phyloP scores from a whole-genome alignment of 306 rosid species.

The Oemleria cerasiformis region DNA sequence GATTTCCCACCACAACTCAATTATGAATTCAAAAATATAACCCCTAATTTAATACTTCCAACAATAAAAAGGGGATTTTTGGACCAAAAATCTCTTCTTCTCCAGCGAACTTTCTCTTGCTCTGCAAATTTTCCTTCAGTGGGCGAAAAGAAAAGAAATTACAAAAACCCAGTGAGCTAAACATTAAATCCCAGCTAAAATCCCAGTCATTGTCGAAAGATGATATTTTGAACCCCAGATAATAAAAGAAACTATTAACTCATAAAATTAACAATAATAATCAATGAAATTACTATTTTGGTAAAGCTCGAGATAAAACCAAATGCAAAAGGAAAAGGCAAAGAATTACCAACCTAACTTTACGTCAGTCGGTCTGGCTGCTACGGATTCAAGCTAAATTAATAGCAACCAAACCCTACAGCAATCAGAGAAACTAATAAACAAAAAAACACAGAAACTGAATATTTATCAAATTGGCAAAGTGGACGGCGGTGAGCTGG shows the following conservation, averaged over 20 bases:
- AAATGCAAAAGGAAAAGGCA: neutral
- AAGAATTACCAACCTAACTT: neutral
- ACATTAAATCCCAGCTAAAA: neutral
- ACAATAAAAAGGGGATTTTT: neutral
- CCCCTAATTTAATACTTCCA: neutral
- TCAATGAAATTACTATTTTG: neutral
- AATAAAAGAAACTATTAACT: neutral
- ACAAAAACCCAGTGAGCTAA: neutral
- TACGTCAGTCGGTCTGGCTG: neutral
- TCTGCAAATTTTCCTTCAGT: neutral
- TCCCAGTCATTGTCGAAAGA: conserved; percentile 6
- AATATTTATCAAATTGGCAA: too few relatives aligned
- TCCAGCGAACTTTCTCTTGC: neutral
- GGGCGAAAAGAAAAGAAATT: neutral
- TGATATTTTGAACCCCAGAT: neutral
- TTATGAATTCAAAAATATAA: neutral
- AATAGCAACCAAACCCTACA: conserved; percentile 12
- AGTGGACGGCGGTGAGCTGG: too few relatives aligned
- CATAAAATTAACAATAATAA: neutral
- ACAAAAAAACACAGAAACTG: neutral
- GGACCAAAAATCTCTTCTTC: neutral
- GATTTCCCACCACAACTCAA: neutral
- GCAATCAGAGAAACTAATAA: neutral
- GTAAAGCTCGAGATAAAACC: neutral
- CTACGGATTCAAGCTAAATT: neutral